These are phyloP conservation scores for Penicillium alfredii DNA, from an alignment of 495 filamentous ascomycete species.

Conservation along the genomic window DNA sequence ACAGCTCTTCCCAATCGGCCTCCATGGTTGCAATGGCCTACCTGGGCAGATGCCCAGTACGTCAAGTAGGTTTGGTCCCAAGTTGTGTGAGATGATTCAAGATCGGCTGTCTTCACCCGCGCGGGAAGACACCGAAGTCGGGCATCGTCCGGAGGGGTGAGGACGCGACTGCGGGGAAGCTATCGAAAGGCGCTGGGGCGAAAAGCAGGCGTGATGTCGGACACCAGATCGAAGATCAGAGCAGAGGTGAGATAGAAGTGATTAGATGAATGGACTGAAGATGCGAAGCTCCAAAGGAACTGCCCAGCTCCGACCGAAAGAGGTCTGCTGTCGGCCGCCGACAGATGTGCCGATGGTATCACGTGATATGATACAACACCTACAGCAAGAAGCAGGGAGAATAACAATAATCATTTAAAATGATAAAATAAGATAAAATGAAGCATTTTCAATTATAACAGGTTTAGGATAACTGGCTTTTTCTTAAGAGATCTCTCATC, in stretches of 20 bases:
- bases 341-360: slow-evolving; percentile 10
- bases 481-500: too few relatives aligned
- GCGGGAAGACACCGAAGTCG: slow-evolving; percentile 26
- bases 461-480: too few relatives aligned
- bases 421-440: too few relatives aligned
- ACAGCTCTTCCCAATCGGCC: slow-evolving; percentile 56
- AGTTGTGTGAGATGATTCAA: slow-evolving; percentile 5
- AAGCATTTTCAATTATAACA: too few relatives aligned
- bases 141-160: slow-evolving; percentile 31
- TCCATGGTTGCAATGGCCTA: slow-evolving; percentile 33
- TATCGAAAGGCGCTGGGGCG: slow-evolving; percentile 8
- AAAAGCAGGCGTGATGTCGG: neutral
- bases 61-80: neutral
- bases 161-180: slow-evolving; percentile 42
- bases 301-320: neutral
- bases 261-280: too few relatives aligned
- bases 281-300: neutral
- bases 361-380: too few relatives aligned
- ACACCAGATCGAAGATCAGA: neutral
- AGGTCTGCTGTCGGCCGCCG: slow-evolving; percentile 4
- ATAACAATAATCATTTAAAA: too few relatives aligned
- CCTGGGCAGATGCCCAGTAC: slow-evolving; percentile 10
- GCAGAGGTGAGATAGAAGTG: neutral
- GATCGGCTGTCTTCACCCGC: slow-evolving; percentile 23
- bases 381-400: too few relatives aligned